Conservation (phyloP, 495 filamentous ascomycete species). For the Collariella sp. region DNA sequence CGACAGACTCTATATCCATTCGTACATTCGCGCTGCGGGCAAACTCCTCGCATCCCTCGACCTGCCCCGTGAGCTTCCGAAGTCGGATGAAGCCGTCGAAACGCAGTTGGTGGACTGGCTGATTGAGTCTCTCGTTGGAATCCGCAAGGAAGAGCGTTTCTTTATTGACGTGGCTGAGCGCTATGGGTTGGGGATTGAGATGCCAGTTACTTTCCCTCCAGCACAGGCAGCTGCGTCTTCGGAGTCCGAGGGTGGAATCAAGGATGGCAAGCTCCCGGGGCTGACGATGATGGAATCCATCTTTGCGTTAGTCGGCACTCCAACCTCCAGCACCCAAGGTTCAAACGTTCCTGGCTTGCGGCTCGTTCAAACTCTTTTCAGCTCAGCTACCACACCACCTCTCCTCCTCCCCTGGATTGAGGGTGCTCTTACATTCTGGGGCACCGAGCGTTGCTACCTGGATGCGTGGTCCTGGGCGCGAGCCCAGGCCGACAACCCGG, state of each 20-base stretch:
- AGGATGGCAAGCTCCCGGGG: conserved; percentile 20
- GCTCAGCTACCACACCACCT: conserved; percentile 3
- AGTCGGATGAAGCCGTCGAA: conserved; percentile 27
- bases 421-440: conserved; percentile 63
- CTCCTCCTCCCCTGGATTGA: conserved; percentile 40
- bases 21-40: conserved; percentile 58
- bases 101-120: conserved; percentile 51
- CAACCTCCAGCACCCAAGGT: conserved; percentile 6
- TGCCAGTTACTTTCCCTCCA: conserved; percentile 18
- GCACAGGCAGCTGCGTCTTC: conserved; percentile 8
- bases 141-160: conserved; percentile 57
- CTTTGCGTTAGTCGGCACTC: background rate
- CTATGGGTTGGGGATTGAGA: conserved; percentile 49
- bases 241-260: conserved; percentile 16
- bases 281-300: conserved; percentile 21
- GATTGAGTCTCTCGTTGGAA: conserved; percentile 53
- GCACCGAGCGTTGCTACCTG: conserved; percentile 59
- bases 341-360: conserved; percentile 21
- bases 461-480: conserved; percentile 50
- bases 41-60: conserved; percentile 55
- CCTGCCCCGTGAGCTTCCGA: conserved; percentile 37
- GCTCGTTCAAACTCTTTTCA: conserved; percentile 17
- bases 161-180: conserved; percentile 57
- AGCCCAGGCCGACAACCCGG: conserved; percentile 19
- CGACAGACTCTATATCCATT: conserved; percentile 67